These are phyloP conservation scores for Pleurotus tuber-regium DNA, from an alignment of 768 basidiomycete species.

Conservation along the genomic window DNA sequence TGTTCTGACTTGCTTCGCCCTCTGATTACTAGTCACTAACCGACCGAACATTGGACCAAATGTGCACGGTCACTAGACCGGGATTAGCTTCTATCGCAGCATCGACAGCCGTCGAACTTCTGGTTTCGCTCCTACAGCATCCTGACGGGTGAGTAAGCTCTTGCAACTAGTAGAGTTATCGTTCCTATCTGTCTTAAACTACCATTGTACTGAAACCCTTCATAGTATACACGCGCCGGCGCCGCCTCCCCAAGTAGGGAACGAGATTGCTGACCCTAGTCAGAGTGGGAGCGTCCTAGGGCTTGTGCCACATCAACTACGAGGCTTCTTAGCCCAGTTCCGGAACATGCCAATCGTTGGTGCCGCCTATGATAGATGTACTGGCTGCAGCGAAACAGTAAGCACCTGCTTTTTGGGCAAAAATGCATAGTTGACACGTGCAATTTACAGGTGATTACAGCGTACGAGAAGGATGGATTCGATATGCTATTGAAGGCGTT, in stretches of 20 bases:
- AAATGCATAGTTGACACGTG: neutral
- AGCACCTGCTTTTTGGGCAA: conserved; percentile 21
- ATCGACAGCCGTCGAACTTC: conserved; percentile 88
- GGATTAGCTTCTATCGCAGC: conserved; percentile 92
- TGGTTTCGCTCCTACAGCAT: conserved; percentile 87
- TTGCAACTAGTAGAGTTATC: too few species aligned
- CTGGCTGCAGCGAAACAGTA: conserved; percentile 85
- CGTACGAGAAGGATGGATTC: conserved; percentile 81
- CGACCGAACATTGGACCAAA: conserved; percentile 94
- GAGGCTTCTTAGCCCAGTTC: conserved; percentile 89
- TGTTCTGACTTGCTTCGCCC: too few species aligned
- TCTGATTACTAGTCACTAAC: conserved; percentile 54
- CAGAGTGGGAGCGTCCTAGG: conserved; percentile 65
- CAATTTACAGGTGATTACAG: conserved; percentile 62
- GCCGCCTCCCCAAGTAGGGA: conserved; percentile 44
- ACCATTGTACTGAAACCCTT: neutral
- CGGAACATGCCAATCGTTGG: conserved; percentile 82
- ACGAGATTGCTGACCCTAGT: conserved; percentile 22
- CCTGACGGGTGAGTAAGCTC: conserved; percentile 64
- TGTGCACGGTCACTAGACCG: conserved; percentile 98
- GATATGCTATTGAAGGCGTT: conserved; percentile 77
- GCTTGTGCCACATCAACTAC: conserved; percentile 89
- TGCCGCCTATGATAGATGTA: conserved; percentile 83
- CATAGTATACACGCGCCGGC: conserved; percentile 58
- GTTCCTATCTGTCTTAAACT: neutral